Conservation (phyloP, 164 flowering plant species). For the Tetracentron sinense region DNA sequence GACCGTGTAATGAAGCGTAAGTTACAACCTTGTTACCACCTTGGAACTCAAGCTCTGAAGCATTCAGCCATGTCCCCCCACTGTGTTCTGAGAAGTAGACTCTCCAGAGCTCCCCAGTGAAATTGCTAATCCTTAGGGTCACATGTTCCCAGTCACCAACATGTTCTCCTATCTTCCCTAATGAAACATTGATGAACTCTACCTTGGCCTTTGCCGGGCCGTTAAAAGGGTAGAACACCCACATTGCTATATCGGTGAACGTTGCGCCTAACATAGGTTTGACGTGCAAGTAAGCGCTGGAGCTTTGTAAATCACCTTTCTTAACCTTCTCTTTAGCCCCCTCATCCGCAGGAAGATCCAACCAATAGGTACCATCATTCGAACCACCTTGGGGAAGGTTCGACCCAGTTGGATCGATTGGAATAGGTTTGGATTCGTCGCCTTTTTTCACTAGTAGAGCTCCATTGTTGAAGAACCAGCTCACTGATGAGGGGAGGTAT, state of each 20-base stretch:
- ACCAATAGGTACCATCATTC: conserved; percentile 71
- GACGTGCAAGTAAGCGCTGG: conserved; percentile 55
- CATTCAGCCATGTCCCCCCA: conserved; percentile 38
- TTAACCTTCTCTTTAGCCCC: conserved; percentile 42
- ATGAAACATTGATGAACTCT: conserved; percentile 23
- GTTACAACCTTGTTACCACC: conserved; percentile 34
- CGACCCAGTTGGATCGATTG: conserved; percentile 50
- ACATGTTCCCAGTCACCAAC: conserved; percentile 69
- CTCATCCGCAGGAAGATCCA: conserved; percentile 63
- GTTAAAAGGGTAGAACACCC: conserved; percentile 84
- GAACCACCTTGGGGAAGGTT: conserved; percentile 83
- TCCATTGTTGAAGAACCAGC: conserved; percentile 75
- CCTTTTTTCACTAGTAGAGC: conserved; percentile 51
- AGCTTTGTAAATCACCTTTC: conserved; percentile 50
- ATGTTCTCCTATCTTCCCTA: conserved; percentile 53
- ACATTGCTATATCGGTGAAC: conserved; percentile 61
- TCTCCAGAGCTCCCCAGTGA: conserved; percentile 41
- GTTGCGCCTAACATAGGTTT: conserved; percentile 77
- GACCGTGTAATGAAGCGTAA: conserved; percentile 50
- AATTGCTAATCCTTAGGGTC: conserved; percentile 52
- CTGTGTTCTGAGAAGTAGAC: conserved; percentile 43
- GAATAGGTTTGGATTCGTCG: conserved; percentile 43
- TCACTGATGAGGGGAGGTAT: conserved; percentile 68
- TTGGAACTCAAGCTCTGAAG: conserved; percentile 39
- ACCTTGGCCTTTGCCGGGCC: conserved; percentile 48